Evolutionary conservation across 1,284 basidiomycete genomes (phyloP), one percentile per base, ranked within the genome.

Genomic region (Meira nashicola): DNA sequence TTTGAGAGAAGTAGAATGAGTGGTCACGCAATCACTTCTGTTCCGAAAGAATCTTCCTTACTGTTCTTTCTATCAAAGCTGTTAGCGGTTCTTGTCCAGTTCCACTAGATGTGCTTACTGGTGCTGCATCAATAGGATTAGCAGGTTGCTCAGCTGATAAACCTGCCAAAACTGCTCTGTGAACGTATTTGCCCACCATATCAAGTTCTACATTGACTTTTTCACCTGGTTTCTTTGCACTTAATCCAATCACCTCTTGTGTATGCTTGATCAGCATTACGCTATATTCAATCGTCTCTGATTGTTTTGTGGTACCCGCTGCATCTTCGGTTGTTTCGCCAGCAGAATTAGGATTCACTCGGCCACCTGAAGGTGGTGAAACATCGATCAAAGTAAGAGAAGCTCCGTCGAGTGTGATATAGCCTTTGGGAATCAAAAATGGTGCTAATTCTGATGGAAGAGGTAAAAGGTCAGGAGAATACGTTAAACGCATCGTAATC

Each of bases 391-490:
- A 76, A 0, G 94, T 99, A 50, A 99, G 82, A 1, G 92, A 95
- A 1, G 93, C 86, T 19, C 95, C 94, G 78, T 99, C 94, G 65
- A 99, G 86, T 10, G 93, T 87, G 58, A 98, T 84, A 79, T 93
- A 99, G 54, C 94, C 94, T 79, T 99, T 99, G n/a, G 89, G 86
- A 62, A 98, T 89, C 65, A 98, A 82, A 78, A 91, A 95, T 0
- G 85, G 86, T 56, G 92, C 81, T 37, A 90, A 82, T 5, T 84
- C 87, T 38, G 85, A 86, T 50, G 84, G 86, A 82, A 3, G 86
- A 82, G 54, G 96, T 0, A 77, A 64, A 4, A 59, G 58, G 11
- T 50, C 53, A 15, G 59, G 61, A 23, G 58, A 59, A 54, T 71
- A 56, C 23, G 66, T 54, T 43, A 83, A 73, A 86, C 83, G 81